Percentiles rank a stretch among this genome's conserved stretches.
phyloP scores from a whole-genome alignment of 768 basidiomycete species.

The Mycena albidolilacea region DNA sequence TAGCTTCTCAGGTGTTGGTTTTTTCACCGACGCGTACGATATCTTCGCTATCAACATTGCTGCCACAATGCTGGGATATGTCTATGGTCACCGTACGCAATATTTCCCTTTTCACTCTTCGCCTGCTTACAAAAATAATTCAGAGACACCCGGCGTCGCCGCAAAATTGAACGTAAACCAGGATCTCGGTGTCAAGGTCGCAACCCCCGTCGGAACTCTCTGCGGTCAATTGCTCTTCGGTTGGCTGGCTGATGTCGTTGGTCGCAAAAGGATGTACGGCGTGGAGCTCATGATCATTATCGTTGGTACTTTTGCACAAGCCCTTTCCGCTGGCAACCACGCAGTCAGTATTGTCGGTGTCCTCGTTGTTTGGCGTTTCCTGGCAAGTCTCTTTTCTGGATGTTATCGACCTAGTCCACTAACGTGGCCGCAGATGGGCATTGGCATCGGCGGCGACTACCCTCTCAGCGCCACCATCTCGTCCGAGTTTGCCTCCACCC shows the following conservation, averaged over 20 bases:
- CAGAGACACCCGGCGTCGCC: constrained; percentile 10
- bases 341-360: constrained; percentile 82
- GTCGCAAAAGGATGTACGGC: constrained; percentile 87
- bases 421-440: constrained; percentile 65
- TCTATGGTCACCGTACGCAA: constrained; percentile 67
- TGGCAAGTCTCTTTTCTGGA: constrained; percentile 54
- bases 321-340: constrained; percentile 76
- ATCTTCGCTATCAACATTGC: constrained; percentile 94
- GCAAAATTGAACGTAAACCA: constrained; percentile 69
- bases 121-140: constrained; percentile 19
- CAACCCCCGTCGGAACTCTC: constrained; percentile 82
- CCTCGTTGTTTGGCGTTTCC: constrained; percentile 88
- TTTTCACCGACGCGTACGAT: constrained; percentile 94
- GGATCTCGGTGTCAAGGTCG: constrained; percentile 83
- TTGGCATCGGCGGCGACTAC: constrained; percentile 93
- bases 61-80: constrained; percentile 85
- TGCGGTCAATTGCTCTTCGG: constrained; percentile 85
- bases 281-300: constrained; percentile 88
- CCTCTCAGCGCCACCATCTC: constrained; percentile 89
- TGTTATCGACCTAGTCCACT: background rate
- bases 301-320: constrained; percentile 83
- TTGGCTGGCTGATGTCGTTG: constrained; percentile 83
- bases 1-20: constrained; percentile 65
- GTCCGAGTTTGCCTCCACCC: constrained; percentile 88
- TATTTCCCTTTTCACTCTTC: background rate